phyloP scores from a whole-genome alignment of 768 basidiomycete genomes.

The Lactarius psammicola region DNA sequence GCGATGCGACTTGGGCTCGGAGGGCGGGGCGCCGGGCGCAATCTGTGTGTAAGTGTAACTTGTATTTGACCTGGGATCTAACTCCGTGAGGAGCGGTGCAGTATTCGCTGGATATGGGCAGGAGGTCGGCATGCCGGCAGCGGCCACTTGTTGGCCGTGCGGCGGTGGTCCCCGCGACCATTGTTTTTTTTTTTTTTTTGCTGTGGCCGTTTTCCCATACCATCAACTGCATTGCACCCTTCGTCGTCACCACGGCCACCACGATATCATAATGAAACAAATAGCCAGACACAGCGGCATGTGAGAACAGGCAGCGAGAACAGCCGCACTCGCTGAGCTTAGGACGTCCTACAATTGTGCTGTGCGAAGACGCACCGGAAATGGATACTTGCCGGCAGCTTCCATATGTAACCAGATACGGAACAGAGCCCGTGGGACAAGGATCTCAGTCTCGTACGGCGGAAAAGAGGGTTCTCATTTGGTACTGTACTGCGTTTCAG shows the following conservation, averaged over 20 bases:
- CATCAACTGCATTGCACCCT: background rate
- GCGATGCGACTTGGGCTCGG: background rate
- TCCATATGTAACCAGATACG: conserved; percentile 18
- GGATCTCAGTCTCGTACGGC: conserved; percentile 9
- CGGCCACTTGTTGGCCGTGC: conserved; percentile 8
- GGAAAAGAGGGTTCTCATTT: conserved; percentile 13
- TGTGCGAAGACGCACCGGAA: conserved; percentile 18
- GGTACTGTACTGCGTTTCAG: conserved; percentile 7
- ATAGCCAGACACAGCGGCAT: background rate
- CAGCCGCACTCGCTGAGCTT: conserved; percentile 2
- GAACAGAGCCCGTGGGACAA: conserved; percentile 1
- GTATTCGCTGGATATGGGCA: conserved; percentile 25
- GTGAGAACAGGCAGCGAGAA: background rate
- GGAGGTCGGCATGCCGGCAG: conserved; percentile 26
- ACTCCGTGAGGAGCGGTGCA: conserved; percentile 21
- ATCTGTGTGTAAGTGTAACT: background rate
- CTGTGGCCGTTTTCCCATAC: conserved; percentile 2
- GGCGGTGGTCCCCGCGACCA: conserved; percentile 6
- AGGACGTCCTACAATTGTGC: background rate
- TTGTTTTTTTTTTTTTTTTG: conserved; percentile 6
- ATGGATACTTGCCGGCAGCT: conserved; percentile 25
- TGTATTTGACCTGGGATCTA: background rate
- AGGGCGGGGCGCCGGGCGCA: conserved; percentile 1
- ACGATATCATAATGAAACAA: conserved; percentile 1
- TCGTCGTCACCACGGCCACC: conserved; percentile 8